Base-by-base conservation (phyloP, 352 stramenopile genomes). In the Blastocystis sp. region DNA sequence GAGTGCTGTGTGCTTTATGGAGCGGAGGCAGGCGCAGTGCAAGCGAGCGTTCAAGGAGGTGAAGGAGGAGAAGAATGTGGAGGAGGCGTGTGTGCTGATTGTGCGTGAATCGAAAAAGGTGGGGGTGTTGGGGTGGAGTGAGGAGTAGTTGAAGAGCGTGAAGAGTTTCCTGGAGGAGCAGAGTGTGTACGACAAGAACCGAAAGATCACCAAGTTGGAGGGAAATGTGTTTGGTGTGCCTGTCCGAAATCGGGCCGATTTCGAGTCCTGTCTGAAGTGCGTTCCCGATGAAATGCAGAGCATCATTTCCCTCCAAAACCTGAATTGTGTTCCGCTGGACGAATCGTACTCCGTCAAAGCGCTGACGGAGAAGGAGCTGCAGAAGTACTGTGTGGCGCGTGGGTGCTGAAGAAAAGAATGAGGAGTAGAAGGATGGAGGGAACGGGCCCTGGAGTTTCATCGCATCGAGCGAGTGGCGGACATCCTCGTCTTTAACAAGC, bases 161-260 rank as follows among this genome's bases (percentile, higher is more conserved):
- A 76, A 76, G 34, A 48, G 7, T 10, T 76, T 76, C 21, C 34
- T 76, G 38, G 65, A 76, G 43, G 43, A 48, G 34, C 14, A 19
- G 14, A n/a, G 34, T 1, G 11, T 76, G 17, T 76, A 76, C 65
- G 65, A 76, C 65, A 76, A 76, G 43, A 56, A n/a, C 17, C 34
- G 65, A 56, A 76, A 45, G 34, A 76, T 76, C 65, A 76, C 65
- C 17, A n/a, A 40, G n/a, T 56, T 76, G 17, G 38, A 76, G 21
- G 65, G 34, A 41, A n/a, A 76, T n/a, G 19, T 45, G n/a, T 76
- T 56, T 21, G 65, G 38, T 21, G 65, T 76, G 34, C 65, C 65
- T 4, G 28, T 76, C 38, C 17, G 19, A 56, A 56, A 76, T 56
- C 38, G 65, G 21, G 43, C 43, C 7, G 38, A 76, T 10, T 76